A percentile compares a stretch with the other conserved stretches of the same genome.
phyloP scores from a whole-genome alignment of 345 rosid genomes.

The Aethionema arabicum region DNA sequence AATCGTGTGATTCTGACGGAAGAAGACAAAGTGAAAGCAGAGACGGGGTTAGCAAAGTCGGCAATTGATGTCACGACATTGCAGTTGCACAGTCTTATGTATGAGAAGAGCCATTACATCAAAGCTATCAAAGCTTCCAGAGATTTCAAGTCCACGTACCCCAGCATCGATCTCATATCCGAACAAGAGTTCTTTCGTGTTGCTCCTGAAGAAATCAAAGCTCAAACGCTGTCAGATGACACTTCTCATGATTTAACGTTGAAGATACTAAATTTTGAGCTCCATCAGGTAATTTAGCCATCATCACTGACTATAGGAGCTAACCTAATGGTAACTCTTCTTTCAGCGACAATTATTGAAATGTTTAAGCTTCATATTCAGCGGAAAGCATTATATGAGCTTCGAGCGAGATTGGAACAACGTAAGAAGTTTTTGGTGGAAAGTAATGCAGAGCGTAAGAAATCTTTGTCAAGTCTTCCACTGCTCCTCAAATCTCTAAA shows the following conservation, averaged over 20 bases:
- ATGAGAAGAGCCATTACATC: constrained; percentile 84
- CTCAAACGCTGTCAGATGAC: constrained; percentile 50
- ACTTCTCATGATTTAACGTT: constrained; percentile 79
- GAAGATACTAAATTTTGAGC: constrained; percentile 80
- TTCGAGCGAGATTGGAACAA: constrained; percentile 63
- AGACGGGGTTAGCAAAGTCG: constrained; percentile 70
- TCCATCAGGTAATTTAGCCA: constrained; percentile 61
- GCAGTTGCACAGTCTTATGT: constrained; percentile 84
- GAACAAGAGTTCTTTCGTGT: constrained; percentile 70
- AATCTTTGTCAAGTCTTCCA: constrained; percentile 81
- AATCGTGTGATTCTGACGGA: constrained; percentile 71
- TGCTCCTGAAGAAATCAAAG: constrained; percentile 71
- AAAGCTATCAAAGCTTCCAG: constrained; percentile 82
- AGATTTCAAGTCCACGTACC: constrained; percentile 79
- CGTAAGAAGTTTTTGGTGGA: constrained; percentile 66
- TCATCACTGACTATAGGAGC: not conserved
- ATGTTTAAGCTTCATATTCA: constrained; percentile 29
- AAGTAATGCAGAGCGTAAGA: constrained; percentile 72
- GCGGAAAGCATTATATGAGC: constrained; percentile 82
- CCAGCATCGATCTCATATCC: constrained; percentile 79
- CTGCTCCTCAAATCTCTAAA: constrained; percentile 82
- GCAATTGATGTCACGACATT: constrained; percentile 76
- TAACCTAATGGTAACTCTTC: not conserved
- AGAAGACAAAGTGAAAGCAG: constrained; percentile 71
- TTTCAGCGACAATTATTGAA: not conserved